Percentiles rank a stretch among this genome's conserved stretches.
Evolutionary conservation across 169 alveolate species (phyloP).

Genomic region (Babesia bigemina): DNA sequence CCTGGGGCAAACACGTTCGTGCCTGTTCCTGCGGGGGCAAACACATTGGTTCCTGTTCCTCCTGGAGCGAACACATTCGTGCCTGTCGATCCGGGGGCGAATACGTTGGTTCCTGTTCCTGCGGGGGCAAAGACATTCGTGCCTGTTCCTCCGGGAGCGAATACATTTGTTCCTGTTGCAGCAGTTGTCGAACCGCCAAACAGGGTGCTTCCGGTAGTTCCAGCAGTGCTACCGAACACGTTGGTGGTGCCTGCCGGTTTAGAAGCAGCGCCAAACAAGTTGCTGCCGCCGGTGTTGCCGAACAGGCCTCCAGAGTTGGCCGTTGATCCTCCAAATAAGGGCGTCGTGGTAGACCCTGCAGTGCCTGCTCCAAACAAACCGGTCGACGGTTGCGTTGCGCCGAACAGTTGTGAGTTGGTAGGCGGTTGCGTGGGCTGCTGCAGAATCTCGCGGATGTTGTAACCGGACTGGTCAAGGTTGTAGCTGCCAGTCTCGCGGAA

Average conservation of each 20-base stretch:
- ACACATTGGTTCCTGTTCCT: not conserved
- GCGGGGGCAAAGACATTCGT: not conserved
- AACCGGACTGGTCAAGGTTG: conserved; percentile 17
- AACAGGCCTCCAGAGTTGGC: not conserved
- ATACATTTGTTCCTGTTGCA: not conserved
- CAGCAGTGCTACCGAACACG: conserved; percentile 1
- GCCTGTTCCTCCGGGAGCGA: not conserved
- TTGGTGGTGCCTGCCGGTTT: not conserved
- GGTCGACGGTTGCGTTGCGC: conserved; percentile 1
- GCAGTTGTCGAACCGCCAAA: not conserved
- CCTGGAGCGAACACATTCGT: not conserved
- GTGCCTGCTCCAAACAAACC: conserved; percentile 27
- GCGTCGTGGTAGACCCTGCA: not conserved
- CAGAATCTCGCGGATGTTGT: conserved; percentile 50
- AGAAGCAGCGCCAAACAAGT: not conserved
- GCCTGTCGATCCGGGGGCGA: no score
- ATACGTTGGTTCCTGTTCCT: not conserved
- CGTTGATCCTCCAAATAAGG: not conserved
- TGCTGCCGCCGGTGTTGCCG: not conserved
- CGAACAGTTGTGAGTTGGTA: conserved; percentile 5
- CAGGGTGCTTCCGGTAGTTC: not conserved
- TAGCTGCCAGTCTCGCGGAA: conserved; percentile 24
- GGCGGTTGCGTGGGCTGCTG: conserved; percentile 35
- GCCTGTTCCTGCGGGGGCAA: no score
- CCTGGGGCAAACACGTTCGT: no score